phyloP scores from a whole-genome alignment of 2,329 filamentous ascomycete species.

The Colletotrichum sp. region DNA sequence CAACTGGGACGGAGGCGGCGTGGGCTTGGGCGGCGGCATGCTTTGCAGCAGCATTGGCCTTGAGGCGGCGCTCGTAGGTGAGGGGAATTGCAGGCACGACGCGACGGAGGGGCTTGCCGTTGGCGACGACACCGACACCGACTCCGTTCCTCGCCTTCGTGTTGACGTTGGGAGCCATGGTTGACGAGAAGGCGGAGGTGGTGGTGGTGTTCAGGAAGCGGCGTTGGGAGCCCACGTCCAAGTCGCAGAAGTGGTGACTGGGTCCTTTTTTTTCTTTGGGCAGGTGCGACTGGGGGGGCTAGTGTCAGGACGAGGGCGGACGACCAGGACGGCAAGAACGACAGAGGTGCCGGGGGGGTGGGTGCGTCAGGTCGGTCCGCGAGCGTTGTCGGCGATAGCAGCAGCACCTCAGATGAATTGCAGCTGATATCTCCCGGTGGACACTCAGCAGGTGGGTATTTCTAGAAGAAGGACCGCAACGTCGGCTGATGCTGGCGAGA shows the following conservation, averaged over 20 bases:
- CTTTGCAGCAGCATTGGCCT: conserved; percentile 34
- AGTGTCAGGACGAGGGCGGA: neutral
- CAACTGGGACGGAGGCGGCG: conserved; percentile 14
- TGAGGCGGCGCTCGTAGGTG: conserved; percentile 35
- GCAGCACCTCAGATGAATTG: neutral
- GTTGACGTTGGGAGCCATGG: conserved; percentile 20
- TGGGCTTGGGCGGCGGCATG: conserved; percentile 34
- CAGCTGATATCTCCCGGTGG: neutral
- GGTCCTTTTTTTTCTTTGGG: neutral
- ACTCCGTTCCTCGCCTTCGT: conserved; percentile 19
- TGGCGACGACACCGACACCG: conserved; percentile 5
- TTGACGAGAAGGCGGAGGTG: conserved; percentile 3
- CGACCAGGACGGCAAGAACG: neutral
- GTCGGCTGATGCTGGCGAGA: neutral
- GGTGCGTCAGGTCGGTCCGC: neutral
- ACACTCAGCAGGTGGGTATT: conserved; percentile 3
- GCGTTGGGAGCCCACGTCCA: conserved; percentile 4
- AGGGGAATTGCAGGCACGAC: conserved; percentile 44
- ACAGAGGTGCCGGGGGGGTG: neutral
- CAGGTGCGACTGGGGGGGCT: neutral
- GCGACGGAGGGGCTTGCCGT: conserved; percentile 27
- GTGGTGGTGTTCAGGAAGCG: conserved; percentile 1
- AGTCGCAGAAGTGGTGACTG: neutral
- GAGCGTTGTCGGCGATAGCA: conserved; percentile 15
- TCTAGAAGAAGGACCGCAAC: neutral